A percentile compares a stretch with the other conserved stretches of the same genome.
Conservation (phyloP, 164 flowering plant species). For the Vitis riparia region DNA sequence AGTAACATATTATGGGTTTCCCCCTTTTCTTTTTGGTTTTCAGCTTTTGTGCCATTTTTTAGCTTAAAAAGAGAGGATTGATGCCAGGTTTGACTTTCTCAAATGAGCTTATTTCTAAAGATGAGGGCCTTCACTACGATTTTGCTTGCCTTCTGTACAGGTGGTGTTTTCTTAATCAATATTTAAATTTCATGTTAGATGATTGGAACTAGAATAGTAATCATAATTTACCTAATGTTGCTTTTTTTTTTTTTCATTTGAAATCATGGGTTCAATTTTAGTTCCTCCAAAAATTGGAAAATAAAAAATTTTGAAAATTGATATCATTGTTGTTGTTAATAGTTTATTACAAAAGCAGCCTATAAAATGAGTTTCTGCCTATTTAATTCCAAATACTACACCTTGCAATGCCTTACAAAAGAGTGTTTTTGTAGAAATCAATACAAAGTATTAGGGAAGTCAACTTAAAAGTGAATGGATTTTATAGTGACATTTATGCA, state of each 20-base stretch:
- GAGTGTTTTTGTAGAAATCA: too few relatives aligned
- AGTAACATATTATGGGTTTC: neutral
- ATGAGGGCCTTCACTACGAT: constrained; percentile 89
- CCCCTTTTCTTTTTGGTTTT: constrained; percentile 2
- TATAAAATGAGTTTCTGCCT: too few relatives aligned
- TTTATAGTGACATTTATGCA: too few relatives aligned
- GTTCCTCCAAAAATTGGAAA: neutral
- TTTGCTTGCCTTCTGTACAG: constrained; percentile 83
- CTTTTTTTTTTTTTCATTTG: neutral
- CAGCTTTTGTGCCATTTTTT: constrained; percentile 90
- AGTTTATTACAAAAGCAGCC: constrained; percentile 54
- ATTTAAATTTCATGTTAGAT: neutral
- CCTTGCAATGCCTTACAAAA: too few relatives aligned
- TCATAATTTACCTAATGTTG: neutral
- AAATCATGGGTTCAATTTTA: neutral
- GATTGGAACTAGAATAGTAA: neutral
- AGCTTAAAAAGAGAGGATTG: constrained; percentile 87
- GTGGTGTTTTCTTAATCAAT: constrained; percentile 19
- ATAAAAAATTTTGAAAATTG: neutral
- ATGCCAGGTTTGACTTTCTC: constrained; percentile 93
- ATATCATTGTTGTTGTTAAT: too few relatives aligned
- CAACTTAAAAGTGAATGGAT: too few relatives aligned
- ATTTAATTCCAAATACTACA: too few relatives aligned
- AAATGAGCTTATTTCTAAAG: constrained; percentile 85
- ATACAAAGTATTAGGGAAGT: too few relatives aligned